A percentile compares a stretch with the other conserved stretches of the same genome.
These are phyloP conservation scores for Pochonia chlamydosporia DNA, from an alignment of 2,329 filamentous ascomycete genomes.

Conservation along the genomic window DNA sequence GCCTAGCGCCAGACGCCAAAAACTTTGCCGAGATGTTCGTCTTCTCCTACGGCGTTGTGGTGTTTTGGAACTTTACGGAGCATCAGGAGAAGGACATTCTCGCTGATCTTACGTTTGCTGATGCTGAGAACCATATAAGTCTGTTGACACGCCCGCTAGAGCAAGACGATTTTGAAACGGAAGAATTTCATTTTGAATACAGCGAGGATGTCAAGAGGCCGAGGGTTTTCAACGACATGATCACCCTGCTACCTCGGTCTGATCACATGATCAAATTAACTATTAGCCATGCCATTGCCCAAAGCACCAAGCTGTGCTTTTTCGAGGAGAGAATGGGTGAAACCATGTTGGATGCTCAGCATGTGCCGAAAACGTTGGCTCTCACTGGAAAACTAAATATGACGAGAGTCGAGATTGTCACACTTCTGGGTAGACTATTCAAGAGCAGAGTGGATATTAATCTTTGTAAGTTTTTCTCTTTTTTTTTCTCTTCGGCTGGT, in stretches of 20 bases:
- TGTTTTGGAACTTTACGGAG: slow-evolving; percentile 98
- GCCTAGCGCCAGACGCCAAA: slow-evolving; percentile 64
- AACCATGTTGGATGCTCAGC: slow-evolving; percentile 88
- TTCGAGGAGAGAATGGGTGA: slow-evolving; percentile 95
- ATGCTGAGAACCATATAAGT: slow-evolving; percentile 55
- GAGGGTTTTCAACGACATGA: slow-evolving; percentile 98
- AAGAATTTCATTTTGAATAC: slow-evolving; percentile 98
- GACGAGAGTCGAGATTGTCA: slow-evolving; percentile 86
- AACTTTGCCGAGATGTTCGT: slow-evolving; percentile 93
- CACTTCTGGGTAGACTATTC: slow-evolving; percentile 84
- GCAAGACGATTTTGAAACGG: slow-evolving; percentile 90
- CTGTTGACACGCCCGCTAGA: slow-evolving; percentile 75
- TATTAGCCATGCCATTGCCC: slow-evolving; percentile 94
- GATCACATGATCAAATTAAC: slow-evolving; percentile 99
- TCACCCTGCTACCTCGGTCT: slow-evolving; percentile 79
- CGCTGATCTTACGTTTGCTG: slow-evolving; percentile 87
- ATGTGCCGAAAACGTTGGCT: slow-evolving; percentile 83
- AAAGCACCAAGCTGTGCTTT: slow-evolving; percentile 92
- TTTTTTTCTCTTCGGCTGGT: no score
- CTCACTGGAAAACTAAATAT: slow-evolving; percentile 87
- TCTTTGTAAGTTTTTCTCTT: slow-evolving; percentile 61
- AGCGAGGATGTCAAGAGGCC: slow-evolving; percentile 79
- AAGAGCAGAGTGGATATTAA: slow-evolving; percentile 96
- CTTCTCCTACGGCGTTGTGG: slow-evolving; percentile 93
- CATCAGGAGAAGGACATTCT: slow-evolving; percentile 94